A percentile compares a stretch with the other conserved stretches of the same genome.
Conservation (phyloP, 1,284 basidiomycete genomes). For the Pseudozyma flocculosa region DNA sequence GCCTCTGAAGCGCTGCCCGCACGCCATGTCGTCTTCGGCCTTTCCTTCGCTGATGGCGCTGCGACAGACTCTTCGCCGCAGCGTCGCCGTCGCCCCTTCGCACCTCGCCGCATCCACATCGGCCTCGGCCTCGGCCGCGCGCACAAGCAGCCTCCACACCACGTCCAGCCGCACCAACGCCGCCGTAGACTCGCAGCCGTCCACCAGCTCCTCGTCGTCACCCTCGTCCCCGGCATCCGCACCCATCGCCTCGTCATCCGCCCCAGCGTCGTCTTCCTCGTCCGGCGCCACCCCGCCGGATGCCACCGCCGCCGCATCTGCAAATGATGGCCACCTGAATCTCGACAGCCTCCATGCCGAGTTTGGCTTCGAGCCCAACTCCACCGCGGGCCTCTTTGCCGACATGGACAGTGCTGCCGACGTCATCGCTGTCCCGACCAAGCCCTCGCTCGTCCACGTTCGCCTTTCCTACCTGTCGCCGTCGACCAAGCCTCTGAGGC, state of each 20-base stretch:
- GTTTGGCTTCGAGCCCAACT: constrained; percentile 11
- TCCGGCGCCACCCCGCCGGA: neutral
- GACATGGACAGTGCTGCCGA: constrained; percentile 18
- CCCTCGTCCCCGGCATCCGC: constrained; percentile 3
- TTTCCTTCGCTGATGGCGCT: constrained; percentile 3
- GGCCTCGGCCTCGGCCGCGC: neutral
- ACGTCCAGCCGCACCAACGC: neutral
- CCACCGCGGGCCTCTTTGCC: constrained; percentile 2
- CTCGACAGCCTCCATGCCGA: constrained; percentile 15
- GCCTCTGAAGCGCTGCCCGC: too few relatives aligned
- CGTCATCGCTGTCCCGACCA: constrained; percentile 28
- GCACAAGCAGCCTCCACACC: neutral
- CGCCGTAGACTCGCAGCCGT: neutral
- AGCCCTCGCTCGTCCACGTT: constrained; percentile 35
- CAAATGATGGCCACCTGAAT: neutral
- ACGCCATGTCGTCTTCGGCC: constrained; percentile 4
- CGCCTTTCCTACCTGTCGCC: constrained; percentile 29
- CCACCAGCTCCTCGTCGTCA: constrained; percentile 3
- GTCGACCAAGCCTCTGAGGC: constrained; percentile 3
- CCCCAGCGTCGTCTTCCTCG: constrained; percentile 8
- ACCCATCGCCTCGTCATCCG: constrained; percentile 1
- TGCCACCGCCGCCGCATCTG: neutral
- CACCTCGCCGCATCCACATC: constrained; percentile 1
- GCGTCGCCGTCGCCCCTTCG: neutral
- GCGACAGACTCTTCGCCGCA: neutral